phyloP scores from a whole-genome alignment of 495 filamentous ascomycete species.

The Glarea lozoyensis region DNA sequence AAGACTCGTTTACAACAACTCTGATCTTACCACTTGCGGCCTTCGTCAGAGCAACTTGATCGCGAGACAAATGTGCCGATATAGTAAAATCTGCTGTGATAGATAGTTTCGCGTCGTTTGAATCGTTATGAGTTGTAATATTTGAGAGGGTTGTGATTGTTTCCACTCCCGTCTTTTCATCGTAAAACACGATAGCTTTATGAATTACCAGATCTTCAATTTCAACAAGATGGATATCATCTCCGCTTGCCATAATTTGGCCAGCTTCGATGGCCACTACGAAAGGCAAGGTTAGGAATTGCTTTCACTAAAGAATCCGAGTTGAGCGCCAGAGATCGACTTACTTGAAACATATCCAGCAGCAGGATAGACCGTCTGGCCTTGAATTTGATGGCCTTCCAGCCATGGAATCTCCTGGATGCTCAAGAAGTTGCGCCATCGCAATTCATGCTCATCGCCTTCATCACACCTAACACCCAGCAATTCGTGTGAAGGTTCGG shows the following conservation, averaged over 20 bases:
- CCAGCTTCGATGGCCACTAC: conserved; percentile 42
- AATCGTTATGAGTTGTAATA: neutral
- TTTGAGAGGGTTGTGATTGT: conserved; percentile 2
- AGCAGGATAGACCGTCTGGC: conserved; percentile 45
- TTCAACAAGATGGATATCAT: neutral
- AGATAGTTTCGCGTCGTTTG: neutral
- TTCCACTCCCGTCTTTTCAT: conserved; percentile 16
- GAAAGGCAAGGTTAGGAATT: no score
- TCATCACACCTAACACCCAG: conserved; percentile 14
- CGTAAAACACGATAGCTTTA: conserved; percentile 21
- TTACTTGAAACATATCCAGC: conserved; percentile 45
- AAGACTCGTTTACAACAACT: neutral
- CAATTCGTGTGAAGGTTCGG: neutral
- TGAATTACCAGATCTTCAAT: conserved; percentile 16
- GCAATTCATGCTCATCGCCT: conserved; percentile 14
- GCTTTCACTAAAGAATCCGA: no score
- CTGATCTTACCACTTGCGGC: neutral
- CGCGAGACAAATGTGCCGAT: neutral
- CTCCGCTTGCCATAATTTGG: neutral
- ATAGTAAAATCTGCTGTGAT: neutral
- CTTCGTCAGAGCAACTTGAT: neutral
- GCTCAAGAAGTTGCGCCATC: conserved; percentile 44
- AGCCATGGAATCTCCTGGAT: conserved; percentile 44
- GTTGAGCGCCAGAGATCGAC: no score
- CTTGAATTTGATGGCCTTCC: conserved; percentile 39